phyloP scores from a whole-genome alignment of 805 yeast species.

The Sungouiozyma intestinalis region DNA sequence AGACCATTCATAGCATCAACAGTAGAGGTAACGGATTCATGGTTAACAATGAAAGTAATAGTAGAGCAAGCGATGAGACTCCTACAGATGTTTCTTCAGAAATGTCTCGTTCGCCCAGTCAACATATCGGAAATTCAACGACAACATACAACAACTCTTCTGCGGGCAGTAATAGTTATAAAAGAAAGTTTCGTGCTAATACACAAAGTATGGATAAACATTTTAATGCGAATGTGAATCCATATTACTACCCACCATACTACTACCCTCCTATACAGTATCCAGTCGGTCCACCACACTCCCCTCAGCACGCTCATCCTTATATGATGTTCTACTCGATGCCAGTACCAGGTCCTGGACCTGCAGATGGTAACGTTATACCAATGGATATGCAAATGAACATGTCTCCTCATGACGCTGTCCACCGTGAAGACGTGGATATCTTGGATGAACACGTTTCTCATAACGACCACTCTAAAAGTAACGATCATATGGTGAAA shows the following conservation, averaged over 20 bases:
- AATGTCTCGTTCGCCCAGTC: constrained; percentile 15
- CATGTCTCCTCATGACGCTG: not conserved
- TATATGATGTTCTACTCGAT: constrained; percentile 26
- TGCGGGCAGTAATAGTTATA: constrained; percentile 18
- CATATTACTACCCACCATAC: constrained; percentile 21
- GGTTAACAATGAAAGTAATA: not conserved
- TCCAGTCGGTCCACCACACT: constrained; percentile 16
- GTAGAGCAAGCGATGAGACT: constrained; percentile 5
- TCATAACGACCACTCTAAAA: not conserved
- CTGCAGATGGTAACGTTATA: constrained; percentile 11
- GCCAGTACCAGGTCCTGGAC: constrained; percentile 21
- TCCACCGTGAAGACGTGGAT: not conserved
- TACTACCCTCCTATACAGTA: constrained; percentile 25
- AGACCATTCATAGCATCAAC: not conserved
- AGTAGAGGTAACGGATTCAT: not conserved
- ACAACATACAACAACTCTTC: constrained; percentile 22
- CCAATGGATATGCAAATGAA: constrained; percentile 5
- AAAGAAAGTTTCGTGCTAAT: constrained; percentile 3
- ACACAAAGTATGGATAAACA: constrained; percentile 1
- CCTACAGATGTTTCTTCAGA: constrained; percentile 17
- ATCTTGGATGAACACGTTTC: not conserved
- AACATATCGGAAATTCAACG: constrained; percentile 10
- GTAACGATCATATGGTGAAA: not conserved
- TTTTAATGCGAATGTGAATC: constrained; percentile 11
- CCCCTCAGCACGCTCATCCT: constrained; percentile 16